Base-by-base conservation (phyloP, 305 asterid genomes). In the Fraxinus latifolia region DNA sequence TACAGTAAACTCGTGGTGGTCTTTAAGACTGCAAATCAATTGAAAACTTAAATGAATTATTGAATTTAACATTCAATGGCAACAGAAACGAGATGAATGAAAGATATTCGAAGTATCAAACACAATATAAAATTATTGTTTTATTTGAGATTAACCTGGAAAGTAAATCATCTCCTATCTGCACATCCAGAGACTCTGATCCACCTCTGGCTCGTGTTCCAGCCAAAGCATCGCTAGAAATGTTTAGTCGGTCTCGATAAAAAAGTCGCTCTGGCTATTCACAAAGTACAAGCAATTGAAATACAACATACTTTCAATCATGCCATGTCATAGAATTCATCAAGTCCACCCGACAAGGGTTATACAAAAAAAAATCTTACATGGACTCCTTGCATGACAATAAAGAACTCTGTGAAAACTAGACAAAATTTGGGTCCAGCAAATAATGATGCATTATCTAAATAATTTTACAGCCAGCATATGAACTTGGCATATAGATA, bases 151-250 rank as follows among this genome's bases (percentile, higher is more conserved):
- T 17, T 77, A 33, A 95, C 99, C 99, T 95, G 87, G 97, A 87
- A 53, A 96, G 97, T 81, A 96, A 92, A 88, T 96, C 97, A 33
- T 89, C 91, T 60, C 96, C 98, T 77, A 94, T 91, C 85, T 93
- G 90, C 77, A 92, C 84, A 88, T 96, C 99, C 15, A 92, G 89
- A 84, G 92, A 79, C 80, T 83, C 93, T 23, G 97, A 86, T 88
- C 79, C 89, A 72, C 99, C 97, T 87, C 99, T 91, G 65, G 97
- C 96, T 67, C 98, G 90, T 42, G 99, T 96, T 86, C 88, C 99
- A 82, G 99, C 99, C 88, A 96, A 90, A 82, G 99, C 99, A 84
- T 96, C 99, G 68, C 99, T 96, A 79, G 81, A 89, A 79, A 96
- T 83, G 25, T 82, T 92, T 75, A 94, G 92, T 78, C 81, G 88